Conservation (phyloP, 768 basidiomycete species). For the Asterophora parasitica region DNA sequence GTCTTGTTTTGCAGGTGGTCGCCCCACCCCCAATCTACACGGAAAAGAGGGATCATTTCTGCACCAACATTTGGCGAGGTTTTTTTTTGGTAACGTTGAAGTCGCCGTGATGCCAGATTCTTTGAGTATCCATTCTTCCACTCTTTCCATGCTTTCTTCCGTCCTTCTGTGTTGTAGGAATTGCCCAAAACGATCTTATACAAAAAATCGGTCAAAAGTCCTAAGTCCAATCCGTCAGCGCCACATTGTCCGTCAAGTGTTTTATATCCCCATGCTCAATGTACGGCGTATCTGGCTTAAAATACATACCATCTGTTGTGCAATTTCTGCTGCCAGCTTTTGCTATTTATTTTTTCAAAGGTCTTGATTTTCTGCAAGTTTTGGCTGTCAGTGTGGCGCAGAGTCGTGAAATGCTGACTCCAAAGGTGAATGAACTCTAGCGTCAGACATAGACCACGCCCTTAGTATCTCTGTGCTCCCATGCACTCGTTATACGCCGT, state of each 20-base stretch:
- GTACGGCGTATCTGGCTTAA: constrained; percentile 47
- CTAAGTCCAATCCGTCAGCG: no score
- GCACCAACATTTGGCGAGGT: constrained; percentile 36
- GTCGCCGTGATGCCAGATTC: constrained; percentile 56
- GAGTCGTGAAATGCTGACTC: constrained; percentile 6
- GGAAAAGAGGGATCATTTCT: no score
- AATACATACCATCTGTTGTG: constrained; percentile 53
- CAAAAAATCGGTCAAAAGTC: no score
- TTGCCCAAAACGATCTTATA: no score
- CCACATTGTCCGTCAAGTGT: constrained; percentile 30
- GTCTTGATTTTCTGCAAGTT: constrained; percentile 30
- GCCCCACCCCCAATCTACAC: no score
- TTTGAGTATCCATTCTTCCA: constrained; percentile 39
- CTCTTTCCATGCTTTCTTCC: constrained; percentile 56
- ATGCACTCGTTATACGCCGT: constrained; percentile 48
- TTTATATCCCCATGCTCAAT: constrained; percentile 46
- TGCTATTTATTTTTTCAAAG: constrained; percentile 56
- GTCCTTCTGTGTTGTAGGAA: no score
- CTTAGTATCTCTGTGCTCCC: constrained; percentile 43
- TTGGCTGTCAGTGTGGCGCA: no score
- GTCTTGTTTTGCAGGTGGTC: no score
- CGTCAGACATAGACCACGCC: constrained; percentile 47
- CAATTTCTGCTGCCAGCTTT: constrained; percentile 61
- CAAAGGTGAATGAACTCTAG: constrained; percentile 26
- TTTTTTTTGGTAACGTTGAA: constrained; percentile 62